These are phyloP conservation scores for Pythium scleroteichum DNA, from an alignment of 352 stramenopile species.

Conservation along the genomic window DNA sequence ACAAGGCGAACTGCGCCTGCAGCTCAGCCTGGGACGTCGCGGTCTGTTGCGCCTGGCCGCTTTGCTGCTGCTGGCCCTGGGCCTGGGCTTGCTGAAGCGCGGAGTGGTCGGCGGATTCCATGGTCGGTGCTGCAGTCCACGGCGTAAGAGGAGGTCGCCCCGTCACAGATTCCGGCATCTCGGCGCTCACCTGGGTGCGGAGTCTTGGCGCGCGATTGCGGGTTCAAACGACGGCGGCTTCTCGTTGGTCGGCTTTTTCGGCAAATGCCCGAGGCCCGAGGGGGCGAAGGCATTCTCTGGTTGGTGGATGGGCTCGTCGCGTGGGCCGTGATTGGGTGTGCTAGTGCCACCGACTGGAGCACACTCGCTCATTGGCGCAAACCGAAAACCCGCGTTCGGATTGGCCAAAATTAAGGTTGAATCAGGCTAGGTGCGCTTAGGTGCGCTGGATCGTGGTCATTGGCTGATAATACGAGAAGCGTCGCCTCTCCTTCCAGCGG, in stretches of 20 bases:
- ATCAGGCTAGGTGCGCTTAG: conserved; percentile 2
- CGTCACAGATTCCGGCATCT: conserved; percentile 15
- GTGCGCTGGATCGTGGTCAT: conserved; percentile 6
- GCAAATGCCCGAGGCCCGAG: conserved; percentile 38
- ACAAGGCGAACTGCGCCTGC: conserved; percentile 63
- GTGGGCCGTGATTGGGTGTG: conserved; percentile 32
- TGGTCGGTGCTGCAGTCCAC: neutral
- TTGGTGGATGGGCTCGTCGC: conserved; percentile 33
- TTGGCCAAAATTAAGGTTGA: conserved; percentile 8
- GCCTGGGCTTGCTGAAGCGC: conserved; percentile 24
- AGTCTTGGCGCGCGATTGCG: conserved; percentile 25
- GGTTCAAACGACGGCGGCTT: conserved; percentile 27
- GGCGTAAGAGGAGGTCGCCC: neutral
- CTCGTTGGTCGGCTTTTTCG: conserved; percentile 47
- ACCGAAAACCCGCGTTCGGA: neutral
- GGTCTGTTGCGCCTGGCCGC: conserved; percentile 11
- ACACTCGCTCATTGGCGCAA: conserved; percentile 20
- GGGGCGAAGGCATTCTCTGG: conserved; percentile 26
- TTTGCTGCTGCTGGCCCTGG: conserved; percentile 21
- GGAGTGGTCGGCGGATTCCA: conserved; percentile 34
- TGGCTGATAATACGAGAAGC: conserved; percentile 13
- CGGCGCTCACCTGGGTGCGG: neutral
- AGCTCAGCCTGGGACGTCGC: conserved; percentile 28
- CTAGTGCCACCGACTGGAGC: conserved; percentile 36
- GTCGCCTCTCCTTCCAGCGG: conserved; percentile 4